Evolutionary conservation across 768 basidiomycete species (phyloP).

Genomic region (Lactarius sanguifluus): DNA sequence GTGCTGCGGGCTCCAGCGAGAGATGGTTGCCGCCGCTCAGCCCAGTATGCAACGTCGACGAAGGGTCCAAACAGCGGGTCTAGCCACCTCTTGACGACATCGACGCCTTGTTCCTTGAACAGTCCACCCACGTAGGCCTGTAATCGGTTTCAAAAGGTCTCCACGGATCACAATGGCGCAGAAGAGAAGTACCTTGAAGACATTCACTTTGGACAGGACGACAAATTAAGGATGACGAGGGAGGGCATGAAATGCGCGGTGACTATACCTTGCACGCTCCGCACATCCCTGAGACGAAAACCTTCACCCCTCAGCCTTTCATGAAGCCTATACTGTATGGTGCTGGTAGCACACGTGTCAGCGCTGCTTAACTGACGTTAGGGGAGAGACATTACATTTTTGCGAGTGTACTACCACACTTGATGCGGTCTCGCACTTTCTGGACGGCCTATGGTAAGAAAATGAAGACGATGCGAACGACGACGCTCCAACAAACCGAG

Average conservation of each 20-base stretch:
- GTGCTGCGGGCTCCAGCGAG: background rate
- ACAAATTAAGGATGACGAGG: background rate
- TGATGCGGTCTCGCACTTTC: constrained; percentile 19
- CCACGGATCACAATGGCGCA: background rate
- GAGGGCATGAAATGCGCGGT: background rate
- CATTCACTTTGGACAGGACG: background rate
- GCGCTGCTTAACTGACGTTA: background rate
- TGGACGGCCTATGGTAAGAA: background rate
- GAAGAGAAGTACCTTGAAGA: constrained; percentile 19
- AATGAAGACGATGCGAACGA: background rate
- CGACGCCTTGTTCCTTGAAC: constrained; percentile 18
- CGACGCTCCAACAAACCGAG: constrained; percentile 6
- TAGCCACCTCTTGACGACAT: constrained; percentile 15
- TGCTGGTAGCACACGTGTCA: background rate
- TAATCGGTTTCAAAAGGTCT: background rate
- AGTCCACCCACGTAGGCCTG: constrained; percentile 24
- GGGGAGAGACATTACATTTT: constrained; percentile 1
- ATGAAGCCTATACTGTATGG: constrained; percentile 10
- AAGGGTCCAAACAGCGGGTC: constrained; percentile 3
- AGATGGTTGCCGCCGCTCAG: background rate
- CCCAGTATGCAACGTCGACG: constrained; percentile 9
- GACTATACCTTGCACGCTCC: constrained; percentile 5
- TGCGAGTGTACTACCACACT: constrained; percentile 6
- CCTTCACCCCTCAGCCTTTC: background rate
- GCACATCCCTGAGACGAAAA: background rate